Evolutionary conservation across 2,329 filamentous ascomycete species (phyloP).

Genomic region (Elsinoe australis): DNA sequence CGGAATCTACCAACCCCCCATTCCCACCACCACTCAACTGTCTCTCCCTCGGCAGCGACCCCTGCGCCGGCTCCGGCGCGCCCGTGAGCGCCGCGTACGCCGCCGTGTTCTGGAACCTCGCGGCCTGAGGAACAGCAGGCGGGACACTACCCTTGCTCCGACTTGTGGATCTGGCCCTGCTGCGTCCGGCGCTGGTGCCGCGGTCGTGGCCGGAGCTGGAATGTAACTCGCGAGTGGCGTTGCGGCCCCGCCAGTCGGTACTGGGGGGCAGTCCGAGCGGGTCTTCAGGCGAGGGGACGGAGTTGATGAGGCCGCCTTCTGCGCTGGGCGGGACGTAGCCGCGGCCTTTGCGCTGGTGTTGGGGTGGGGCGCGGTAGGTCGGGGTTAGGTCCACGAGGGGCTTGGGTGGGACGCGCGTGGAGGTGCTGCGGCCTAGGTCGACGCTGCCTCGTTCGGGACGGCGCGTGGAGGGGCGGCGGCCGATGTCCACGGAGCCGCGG

Average conservation of each 20-base stretch:
- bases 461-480: conserved; percentile 17
- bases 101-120: conserved; percentile 10
- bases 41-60: conserved; percentile 2
- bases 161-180: neutral
- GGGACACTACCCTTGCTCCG: neutral
- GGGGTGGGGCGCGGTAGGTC: conserved; percentile 55
- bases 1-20: neutral
- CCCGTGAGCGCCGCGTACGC: conserved; percentile 15
- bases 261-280: conserved; percentile 36
- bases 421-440: conserved; percentile 41
- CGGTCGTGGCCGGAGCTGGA: conserved; percentile 11
- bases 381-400: conserved; percentile 63
- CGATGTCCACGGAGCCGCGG: neutral
- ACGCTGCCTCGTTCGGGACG: conserved; percentile 25
- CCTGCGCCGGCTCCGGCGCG: neutral
- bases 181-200: conserved; percentile 13
- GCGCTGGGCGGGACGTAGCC: conserved; percentile 37
- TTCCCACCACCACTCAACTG: neutral
- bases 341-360: conserved; percentile 48
- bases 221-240: conserved; percentile 6
- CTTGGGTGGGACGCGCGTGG: conserved; percentile 40
- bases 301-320: conserved; percentile 39
- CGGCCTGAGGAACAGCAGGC: neutral
- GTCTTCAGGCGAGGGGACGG: conserved; percentile 39
- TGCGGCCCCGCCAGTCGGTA: conserved; percentile 39